Conservation (phyloP, 352 stramenopile genomes). For the Globisporangium paroecandrum region DNA sequence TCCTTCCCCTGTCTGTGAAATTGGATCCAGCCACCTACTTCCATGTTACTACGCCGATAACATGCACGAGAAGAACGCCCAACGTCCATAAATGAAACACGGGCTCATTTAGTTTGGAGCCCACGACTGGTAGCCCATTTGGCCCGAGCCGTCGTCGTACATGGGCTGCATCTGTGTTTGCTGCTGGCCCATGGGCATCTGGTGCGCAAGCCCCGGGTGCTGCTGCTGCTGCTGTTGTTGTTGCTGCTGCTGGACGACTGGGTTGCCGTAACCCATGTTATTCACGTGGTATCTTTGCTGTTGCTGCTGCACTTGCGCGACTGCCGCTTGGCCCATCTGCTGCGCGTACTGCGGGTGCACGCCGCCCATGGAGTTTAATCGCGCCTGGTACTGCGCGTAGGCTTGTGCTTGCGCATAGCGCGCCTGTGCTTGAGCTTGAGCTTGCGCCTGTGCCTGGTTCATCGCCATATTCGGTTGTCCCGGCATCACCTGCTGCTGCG, state of each 20-base stretch:
- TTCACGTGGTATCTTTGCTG: slow-evolving; percentile 29
- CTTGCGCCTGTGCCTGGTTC: slow-evolving; percentile 28
- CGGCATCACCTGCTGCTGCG: slow-evolving; percentile 16
- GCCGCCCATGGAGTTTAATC: slow-evolving; percentile 49
- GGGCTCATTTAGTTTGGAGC: slow-evolving; percentile 9
- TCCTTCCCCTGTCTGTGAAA: not conserved
- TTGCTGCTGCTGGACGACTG: slow-evolving; percentile 19
- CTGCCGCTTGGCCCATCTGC: slow-evolving; percentile 31
- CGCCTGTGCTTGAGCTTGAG: slow-evolving; percentile 26
- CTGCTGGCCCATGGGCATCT: slow-evolving; percentile 28
- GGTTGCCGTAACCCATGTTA: slow-evolving; percentile 33
- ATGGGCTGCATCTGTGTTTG: slow-evolving; percentile 24
- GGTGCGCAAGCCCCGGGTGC: slow-evolving; percentile 18
- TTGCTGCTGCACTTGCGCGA: slow-evolving; percentile 21
- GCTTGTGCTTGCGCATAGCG: slow-evolving; percentile 41
- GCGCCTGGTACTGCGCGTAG: slow-evolving; percentile 62
- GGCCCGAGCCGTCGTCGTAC: slow-evolving; percentile 23
- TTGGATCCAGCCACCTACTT: not conserved
- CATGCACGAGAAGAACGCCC: not conserved
- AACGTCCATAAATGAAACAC: not conserved
- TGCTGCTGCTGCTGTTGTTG: slow-evolving; percentile 21
- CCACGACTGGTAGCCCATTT: slow-evolving; percentile 16
- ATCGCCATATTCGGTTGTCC: slow-evolving; percentile 18
- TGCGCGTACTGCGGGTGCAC: slow-evolving; percentile 29
- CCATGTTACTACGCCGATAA: not conserved